Base-by-base conservation (phyloP, 106 monocot species). In the Xerophyta viscosa region DNA sequence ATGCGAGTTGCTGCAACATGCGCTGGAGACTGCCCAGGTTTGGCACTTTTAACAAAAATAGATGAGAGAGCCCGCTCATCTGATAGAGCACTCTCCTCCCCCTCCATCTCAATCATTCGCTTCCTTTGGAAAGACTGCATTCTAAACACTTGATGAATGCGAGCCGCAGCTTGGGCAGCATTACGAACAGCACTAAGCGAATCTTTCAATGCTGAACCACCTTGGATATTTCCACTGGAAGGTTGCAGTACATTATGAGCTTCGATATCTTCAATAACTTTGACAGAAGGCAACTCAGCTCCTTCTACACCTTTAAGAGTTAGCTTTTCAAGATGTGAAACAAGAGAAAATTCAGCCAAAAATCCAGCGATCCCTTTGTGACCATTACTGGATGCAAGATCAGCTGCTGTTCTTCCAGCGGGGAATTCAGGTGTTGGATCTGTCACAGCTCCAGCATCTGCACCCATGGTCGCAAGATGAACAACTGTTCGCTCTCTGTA, bases 331-430 rank as follows among this genome's bases (percentile, higher is more conserved):
- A 98, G 85, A 66, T 89, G 96, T 11, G 64, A 76, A 18, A 81
- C 89, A 46, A 98, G 47, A 52, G 85, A 81, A 65, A 65, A 73
- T 56, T 89, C 89, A 37, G 96, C 89, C 14, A 98, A 82, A 64
- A 86, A 89, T 54, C 96, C 96, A 37, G 85, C 85, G 68, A 98
- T 89, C 27, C 96, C 89, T 56, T 89, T 98, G 76, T 98, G 89
- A 1, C 85, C 85, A 79, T 89, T 98, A 54, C 36, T 51, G 21
- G 89, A 85, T 65, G 89, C 96, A 71, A 98, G 66, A 77, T 98
- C 96, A 52, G 96, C 84, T 20, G 96, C 78, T 46, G 96, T 89
- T 76, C 88, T 89, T 66, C 96, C 89, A 50, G 75, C 67, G 52
- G 79, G 76, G 39, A 74, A 82, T 57, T 82, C 68, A 41, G 71